These are phyloP conservation scores for Huntiella moniliformis DNA, from an alignment of 2,329 filamentous ascomycete genomes.

Conservation along the genomic window DNA sequence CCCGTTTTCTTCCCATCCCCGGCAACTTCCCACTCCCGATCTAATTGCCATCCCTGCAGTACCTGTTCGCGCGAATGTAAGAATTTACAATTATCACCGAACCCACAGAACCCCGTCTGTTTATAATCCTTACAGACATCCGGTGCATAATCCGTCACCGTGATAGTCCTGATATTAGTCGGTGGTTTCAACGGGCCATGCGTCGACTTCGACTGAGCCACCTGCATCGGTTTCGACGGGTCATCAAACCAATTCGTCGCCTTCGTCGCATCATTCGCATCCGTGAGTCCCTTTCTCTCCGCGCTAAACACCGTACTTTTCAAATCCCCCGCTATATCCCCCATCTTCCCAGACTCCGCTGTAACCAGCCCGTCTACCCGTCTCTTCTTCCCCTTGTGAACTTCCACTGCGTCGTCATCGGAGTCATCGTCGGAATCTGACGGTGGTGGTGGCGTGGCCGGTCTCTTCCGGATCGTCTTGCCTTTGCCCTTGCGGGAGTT, in stretches of 20 bases:
- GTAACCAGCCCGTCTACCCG: neutral
- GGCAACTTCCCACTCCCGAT: conserved; percentile 86
- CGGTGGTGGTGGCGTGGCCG: conserved; percentile 4
- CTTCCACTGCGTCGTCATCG: conserved; percentile 4
- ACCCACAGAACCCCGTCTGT: conserved; percentile 49
- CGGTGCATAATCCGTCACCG: conserved; percentile 73
- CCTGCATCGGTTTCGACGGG: conserved; percentile 60
- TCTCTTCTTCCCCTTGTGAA: conserved; percentile 5
- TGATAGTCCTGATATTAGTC: conserved; percentile 79
- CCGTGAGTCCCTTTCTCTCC: conserved; percentile 43
- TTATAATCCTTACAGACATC: conserved; percentile 95
- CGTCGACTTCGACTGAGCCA: conserved; percentile 28
- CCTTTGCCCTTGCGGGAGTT: conserved; percentile 5
- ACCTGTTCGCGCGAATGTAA: conserved; percentile 60
- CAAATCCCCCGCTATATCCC: conserved; percentile 18
- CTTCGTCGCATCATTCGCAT: conserved; percentile 76
- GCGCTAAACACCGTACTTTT: conserved; percentile 37
- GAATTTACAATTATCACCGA: conserved; percentile 62
- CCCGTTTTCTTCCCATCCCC: conserved; percentile 76
- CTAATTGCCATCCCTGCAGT: conserved; percentile 88
- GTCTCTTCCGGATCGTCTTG: conserved; percentile 9
- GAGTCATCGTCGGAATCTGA: conserved; percentile 6
- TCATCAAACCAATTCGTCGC: conserved; percentile 80
- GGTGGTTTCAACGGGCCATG: conserved; percentile 79
- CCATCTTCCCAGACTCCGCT: conserved; percentile 15